Percentiles rank a stretch among this genome's conserved stretches.
Conservation (phyloP, 257 asterid genomes). For the Solanum etuberosum region DNA sequence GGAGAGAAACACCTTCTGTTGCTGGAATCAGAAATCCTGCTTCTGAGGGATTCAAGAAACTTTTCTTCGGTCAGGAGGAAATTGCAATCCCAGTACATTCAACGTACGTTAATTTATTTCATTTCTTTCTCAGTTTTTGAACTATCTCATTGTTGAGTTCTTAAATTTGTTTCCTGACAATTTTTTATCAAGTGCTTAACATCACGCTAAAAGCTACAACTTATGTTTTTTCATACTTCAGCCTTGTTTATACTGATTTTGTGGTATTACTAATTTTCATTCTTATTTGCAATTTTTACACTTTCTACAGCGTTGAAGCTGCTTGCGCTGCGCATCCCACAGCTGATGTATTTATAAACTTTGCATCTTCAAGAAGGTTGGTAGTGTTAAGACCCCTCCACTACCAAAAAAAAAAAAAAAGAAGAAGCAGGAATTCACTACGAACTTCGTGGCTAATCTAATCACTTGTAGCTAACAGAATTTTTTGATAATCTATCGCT, state of each 20-base stretch:
- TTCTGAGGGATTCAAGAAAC: constrained; percentile 94
- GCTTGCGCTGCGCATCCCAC: constrained; percentile 96
- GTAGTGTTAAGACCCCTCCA: background rate
- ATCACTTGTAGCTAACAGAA: background rate
- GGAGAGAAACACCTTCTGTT: constrained; percentile 97
- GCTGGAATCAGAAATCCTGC: constrained; percentile 97
- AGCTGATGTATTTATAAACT: constrained; percentile 96
- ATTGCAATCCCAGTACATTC: constrained; percentile 95
- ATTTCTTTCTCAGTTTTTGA: background rate
- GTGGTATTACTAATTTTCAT: background rate
- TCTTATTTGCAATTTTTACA: background rate
- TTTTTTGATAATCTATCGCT: background rate
- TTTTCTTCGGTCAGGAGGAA: constrained; percentile 95
- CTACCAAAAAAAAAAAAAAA: no score
- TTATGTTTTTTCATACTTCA: background rate
- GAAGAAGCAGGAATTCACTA: background rate
- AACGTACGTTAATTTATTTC: constrained; percentile 26
- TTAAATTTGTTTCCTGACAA: background rate
- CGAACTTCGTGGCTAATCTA: background rate
- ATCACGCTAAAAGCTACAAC: background rate
- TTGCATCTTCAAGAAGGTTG: constrained; percentile 96
- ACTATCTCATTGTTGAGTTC: background rate
- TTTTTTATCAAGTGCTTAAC: background rate
- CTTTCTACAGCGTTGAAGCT: constrained; percentile 64
- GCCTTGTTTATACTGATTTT: no score